A percentile compares a stretch with the other conserved stretches of the same genome.
phyloP scores from a whole-genome alignment of 768 basidiomycete genomes.

The Xerocomellus amylosporus region DNA sequence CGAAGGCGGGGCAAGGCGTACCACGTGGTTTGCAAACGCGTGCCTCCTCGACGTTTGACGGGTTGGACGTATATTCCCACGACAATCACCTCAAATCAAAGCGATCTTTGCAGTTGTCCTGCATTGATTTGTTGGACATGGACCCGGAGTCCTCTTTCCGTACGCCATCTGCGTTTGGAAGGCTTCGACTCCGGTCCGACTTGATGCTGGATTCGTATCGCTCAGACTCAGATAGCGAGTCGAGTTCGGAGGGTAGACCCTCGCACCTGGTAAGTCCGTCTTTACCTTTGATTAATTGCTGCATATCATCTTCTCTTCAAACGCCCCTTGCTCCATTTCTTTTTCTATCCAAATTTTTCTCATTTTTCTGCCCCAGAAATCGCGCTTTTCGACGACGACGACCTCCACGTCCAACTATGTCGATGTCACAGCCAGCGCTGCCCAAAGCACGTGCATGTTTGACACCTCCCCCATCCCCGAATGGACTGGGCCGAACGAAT shows the following conservation, averaged over 20 bases:
- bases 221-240: slow-evolving; percentile 17
- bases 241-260: neutral
- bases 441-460: neutral
- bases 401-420: slow-evolving; percentile 34
- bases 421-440: slow-evolving; percentile 6
- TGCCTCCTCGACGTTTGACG: slow-evolving; percentile 32
- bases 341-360: neutral
- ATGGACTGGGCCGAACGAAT: neutral
- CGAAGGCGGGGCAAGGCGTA: slow-evolving; percentile 6
- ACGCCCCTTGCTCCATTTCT: neutral
- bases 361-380: slow-evolving; percentile 19
- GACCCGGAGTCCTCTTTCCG: slow-evolving; percentile 13
- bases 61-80: slow-evolving; percentile 31
- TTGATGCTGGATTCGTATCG: slow-evolving; percentile 18
- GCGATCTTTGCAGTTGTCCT: slow-evolving; percentile 21
- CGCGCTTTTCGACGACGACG: slow-evolving; percentile 37
- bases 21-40: slow-evolving; percentile 17
- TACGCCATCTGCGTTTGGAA: slow-evolving; percentile 11
- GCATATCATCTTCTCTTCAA: neutral
- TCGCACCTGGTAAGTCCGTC: slow-evolving; percentile 16
- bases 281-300: neutral
- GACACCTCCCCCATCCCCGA: slow-evolving; percentile 4
- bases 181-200: slow-evolving; percentile 20
- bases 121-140: slow-evolving; percentile 21
- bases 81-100: slow-evolving; percentile 17